These are phyloP conservation scores for Coemansia sp. DNA, from an alignment of 192 early-diverging fungal genomes.

Conservation along the genomic window DNA sequence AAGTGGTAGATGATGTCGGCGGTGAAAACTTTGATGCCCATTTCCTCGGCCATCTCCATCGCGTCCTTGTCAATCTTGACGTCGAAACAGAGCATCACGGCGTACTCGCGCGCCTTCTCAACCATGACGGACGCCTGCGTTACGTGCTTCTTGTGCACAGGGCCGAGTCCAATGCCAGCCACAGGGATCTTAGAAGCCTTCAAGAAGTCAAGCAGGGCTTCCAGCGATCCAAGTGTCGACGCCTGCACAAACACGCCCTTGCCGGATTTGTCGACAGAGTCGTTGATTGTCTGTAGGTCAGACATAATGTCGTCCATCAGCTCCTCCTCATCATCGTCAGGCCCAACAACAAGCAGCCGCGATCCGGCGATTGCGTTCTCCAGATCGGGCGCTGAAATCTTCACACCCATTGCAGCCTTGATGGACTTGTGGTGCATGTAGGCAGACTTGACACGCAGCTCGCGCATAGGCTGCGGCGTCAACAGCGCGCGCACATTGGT, in stretches of 20 bases:
- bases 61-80: slow-evolving; percentile 91
- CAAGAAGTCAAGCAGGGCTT: slow-evolving; percentile 94
- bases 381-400: slow-evolving; percentile 90
- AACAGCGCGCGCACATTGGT: slow-evolving; percentile 91
- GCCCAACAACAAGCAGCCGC: slow-evolving; percentile 86
- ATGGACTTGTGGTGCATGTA: slow-evolving; percentile 96
- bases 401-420: slow-evolving; percentile 96
- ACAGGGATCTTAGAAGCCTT: slow-evolving; percentile 91
- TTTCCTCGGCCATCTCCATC: slow-evolving; percentile 83
- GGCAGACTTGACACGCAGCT: slow-evolving; percentile 93
- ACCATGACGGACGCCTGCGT: slow-evolving; percentile 89
- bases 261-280: slow-evolving; percentile 78
- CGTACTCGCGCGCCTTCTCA: slow-evolving; percentile 84
- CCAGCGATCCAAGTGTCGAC: slow-evolving; percentile 95
- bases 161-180: slow-evolving; percentile 94
- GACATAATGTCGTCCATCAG: slow-evolving; percentile 93
- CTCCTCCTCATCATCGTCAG: slow-evolving; percentile 96
- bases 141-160: slow-evolving; percentile 97
- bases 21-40: slow-evolving; percentile 89
- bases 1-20: slow-evolving; percentile 99
- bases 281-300: slow-evolving; percentile 77
- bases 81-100: slow-evolving; percentile 86
- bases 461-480: slow-evolving; percentile 98
- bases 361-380: slow-evolving; percentile 98
- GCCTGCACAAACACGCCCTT: slow-evolving; percentile 98